A percentile compares a stretch with the other conserved stretches of the same genome.
These are phyloP conservation scores for Didymella pinodella DNA, from an alignment of 2,329 filamentous ascomycete species.

Conservation along the genomic window DNA sequence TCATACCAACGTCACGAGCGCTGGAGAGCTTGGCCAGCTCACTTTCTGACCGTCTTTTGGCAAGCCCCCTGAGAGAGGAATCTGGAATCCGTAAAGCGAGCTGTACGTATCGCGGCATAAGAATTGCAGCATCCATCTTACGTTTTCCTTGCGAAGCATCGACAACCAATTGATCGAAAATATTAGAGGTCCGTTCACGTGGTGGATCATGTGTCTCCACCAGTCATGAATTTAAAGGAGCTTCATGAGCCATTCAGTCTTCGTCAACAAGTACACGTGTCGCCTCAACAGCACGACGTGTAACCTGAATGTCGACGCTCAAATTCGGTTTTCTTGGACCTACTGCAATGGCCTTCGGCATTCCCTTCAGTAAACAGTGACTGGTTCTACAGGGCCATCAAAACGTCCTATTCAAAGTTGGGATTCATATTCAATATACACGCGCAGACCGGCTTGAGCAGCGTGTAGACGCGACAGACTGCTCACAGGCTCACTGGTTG, in stretches of 20 bases:
- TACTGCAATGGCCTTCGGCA: not conserved
- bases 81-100: not conserved
- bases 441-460: not conserved
- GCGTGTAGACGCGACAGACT: not conserved
- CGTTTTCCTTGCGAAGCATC: not conserved
- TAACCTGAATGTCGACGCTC: not conserved
- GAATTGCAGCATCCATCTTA: not conserved
- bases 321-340: not conserved
- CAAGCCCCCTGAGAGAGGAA: not conserved
- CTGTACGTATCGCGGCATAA: not conserved
- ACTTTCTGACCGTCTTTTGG: conserved; percentile 2
- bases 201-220: not conserved
- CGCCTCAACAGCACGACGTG: not conserved
- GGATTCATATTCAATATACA: not conserved
- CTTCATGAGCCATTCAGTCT: not conserved
- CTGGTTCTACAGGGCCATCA: not conserved
- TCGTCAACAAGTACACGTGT: not conserved
- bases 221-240: not conserved
- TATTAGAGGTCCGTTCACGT: not conserved
- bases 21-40: not conserved
- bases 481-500: conserved; percentile 12
- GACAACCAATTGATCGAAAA: not conserved
- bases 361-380: not conserved
- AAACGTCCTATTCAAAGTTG: too few species aligned
- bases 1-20: conserved; percentile 15